Conservation (phyloP, 345 rosid species). For the Citrus unshiu region DNA sequence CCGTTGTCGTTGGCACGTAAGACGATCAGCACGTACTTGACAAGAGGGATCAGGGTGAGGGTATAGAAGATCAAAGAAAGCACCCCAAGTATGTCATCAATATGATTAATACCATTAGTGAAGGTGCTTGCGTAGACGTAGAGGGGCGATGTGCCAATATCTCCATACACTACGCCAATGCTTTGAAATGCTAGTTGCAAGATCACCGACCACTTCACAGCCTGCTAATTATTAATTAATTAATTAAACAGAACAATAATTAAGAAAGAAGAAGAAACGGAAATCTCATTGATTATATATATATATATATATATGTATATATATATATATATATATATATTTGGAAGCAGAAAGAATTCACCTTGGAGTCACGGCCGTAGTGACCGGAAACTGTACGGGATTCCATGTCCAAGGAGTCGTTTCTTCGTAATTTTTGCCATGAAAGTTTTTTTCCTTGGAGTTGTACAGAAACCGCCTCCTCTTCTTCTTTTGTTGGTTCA, state of each 20-base stretch:
- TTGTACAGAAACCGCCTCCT: not conserved
- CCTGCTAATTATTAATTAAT: not conserved
- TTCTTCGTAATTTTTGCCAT: constrained; percentile 22
- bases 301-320: too few species aligned
- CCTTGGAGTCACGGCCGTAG: constrained; percentile 30
- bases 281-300: not conserved
- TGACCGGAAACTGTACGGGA: constrained; percentile 21
- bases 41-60: constrained; percentile 44
- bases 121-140: constrained; percentile 44
- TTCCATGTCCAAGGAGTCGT: constrained; percentile 51
- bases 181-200: constrained; percentile 58
- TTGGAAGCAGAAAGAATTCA: not conserved
- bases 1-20: constrained; percentile 57
- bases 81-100: constrained; percentile 50
- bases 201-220: constrained; percentile 28
- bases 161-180: constrained; percentile 57
- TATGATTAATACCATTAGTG: constrained; percentile 28
- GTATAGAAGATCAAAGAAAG: constrained; percentile 58
- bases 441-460: constrained; percentile 27
- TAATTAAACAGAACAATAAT: not conserved
- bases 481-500: not conserved
- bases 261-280: not conserved
- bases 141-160: constrained; percentile 60
- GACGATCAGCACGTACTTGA: constrained; percentile 53
- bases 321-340: too few species aligned